A percentile compares a stretch with the other conserved stretches of the same genome.
Conservation (phyloP, 2,329 filamentous ascomycete species). For the Penicillium sp. region DNA sequence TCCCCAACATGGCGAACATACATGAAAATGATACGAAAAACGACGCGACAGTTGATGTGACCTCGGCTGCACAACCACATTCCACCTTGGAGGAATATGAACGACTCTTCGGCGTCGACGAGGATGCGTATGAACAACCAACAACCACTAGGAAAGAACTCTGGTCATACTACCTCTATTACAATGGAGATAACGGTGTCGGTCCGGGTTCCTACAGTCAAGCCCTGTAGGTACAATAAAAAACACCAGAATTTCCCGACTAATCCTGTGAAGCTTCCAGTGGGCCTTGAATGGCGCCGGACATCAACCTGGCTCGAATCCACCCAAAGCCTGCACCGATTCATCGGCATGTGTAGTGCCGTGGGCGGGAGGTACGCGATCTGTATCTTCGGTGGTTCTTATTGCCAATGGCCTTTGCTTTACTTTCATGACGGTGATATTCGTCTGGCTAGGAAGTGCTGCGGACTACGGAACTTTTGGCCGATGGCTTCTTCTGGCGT, state of each 20-base stretch:
- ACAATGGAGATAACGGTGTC: constrained; percentile 48
- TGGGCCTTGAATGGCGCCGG: constrained; percentile 42
- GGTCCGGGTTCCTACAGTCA: constrained; percentile 45
- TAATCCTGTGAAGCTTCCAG: constrained; percentile 36
- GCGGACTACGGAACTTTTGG: constrained; percentile 47
- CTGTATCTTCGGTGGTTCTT: constrained; percentile 41
- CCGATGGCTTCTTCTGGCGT: constrained; percentile 41
- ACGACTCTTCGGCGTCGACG: constrained; percentile 39
- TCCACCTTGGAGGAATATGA: constrained; percentile 34
- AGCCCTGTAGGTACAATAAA: constrained; percentile 31
- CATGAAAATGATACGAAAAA: constrained; percentile 10
- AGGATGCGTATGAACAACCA: constrained; percentile 39
- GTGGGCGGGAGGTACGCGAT: constrained; percentile 41
- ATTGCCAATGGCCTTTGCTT: constrained; percentile 48
- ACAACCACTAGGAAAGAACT: constrained; percentile 44
- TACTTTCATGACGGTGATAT: constrained; percentile 45
- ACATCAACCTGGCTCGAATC: constrained; percentile 39
- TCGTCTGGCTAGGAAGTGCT: constrained; percentile 44
- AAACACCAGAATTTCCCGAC: not conserved
- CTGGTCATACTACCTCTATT: constrained; percentile 49
- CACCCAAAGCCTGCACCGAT: constrained; percentile 31
- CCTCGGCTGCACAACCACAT: constrained; percentile 1
- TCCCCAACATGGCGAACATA: not conserved
- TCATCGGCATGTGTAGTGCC: constrained; percentile 42
- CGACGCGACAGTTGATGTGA: constrained; percentile 12